phyloP scores from a whole-genome alignment of 2,329 filamentous ascomycete species.

The Paecilomyces dactylethromorphus region DNA sequence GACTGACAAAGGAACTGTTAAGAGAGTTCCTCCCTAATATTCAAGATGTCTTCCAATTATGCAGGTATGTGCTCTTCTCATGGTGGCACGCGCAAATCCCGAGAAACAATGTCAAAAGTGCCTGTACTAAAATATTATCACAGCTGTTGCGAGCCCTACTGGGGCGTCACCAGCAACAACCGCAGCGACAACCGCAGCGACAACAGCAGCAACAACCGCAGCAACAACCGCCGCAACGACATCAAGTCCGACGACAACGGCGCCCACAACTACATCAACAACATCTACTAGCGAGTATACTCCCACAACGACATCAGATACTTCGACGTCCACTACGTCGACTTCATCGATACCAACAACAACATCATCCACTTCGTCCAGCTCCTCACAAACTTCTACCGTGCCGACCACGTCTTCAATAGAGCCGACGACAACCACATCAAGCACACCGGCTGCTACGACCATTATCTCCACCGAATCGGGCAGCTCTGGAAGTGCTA shows the following conservation, averaged over 20 bases:
- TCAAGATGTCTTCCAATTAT: background rate
- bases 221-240: background rate
- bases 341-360: background rate
- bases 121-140: background rate
- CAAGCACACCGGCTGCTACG: background rate
- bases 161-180: background rate
- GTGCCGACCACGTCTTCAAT: background rate
- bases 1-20: background rate
- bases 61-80: background rate
- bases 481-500: conserved; percentile 5
- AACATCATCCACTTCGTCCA: background rate
- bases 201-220: background rate
- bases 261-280: background rate
- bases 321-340: background rate
- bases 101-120: background rate
- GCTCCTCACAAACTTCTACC: background rate
- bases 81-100: no score
- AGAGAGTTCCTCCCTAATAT: background rate
- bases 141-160: background rate
- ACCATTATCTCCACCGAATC: background rate
- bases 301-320: background rate
- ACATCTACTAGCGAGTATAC: background rate
- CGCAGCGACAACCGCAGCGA: background rate
- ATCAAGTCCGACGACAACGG: background rate
- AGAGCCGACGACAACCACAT: background rate